Conservation (phyloP, 495 filamentous ascomycete genomes). For the Usnea hakonensis region DNA sequence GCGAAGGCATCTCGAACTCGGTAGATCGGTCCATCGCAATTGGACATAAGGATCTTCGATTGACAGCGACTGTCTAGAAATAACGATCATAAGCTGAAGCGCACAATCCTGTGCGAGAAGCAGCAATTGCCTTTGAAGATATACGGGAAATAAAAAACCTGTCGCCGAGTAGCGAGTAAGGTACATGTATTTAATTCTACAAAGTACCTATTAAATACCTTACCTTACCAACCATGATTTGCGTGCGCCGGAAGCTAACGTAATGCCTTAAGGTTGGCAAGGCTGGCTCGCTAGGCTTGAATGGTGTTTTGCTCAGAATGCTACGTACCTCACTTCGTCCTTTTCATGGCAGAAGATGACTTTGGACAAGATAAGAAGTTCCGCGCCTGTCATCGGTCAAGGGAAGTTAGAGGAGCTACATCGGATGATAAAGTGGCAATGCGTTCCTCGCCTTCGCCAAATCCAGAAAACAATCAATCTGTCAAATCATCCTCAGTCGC, state of each 20-base stretch:
- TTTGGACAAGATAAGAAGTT: not conserved
- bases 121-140: no score
- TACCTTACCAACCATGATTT: no score
- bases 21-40: conserved; percentile 1
- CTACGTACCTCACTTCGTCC: not conserved
- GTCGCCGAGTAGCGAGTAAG: no score
- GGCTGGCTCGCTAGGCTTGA: not conserved
- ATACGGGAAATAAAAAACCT: no score
- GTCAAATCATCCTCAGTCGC: conserved; percentile 41
- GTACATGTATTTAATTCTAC: no score
- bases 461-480: not conserved
- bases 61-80: not conserved
- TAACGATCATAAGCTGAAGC: not conserved
- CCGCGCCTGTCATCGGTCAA: not conserved
- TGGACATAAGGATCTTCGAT: not conserved
- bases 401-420: not conserved
- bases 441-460: not conserved
- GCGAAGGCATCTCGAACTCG: conserved; percentile 17
- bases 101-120: not conserved
- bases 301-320: not conserved
- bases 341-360: not conserved
- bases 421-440: not conserved
- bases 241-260: no score
- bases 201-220: no score
- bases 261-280: no score